Evolutionary conservation across 805 yeast genomes (phyloP), one percentile per base, ranked within the genome.

Genomic region (Kazachstania martiniae): DNA sequence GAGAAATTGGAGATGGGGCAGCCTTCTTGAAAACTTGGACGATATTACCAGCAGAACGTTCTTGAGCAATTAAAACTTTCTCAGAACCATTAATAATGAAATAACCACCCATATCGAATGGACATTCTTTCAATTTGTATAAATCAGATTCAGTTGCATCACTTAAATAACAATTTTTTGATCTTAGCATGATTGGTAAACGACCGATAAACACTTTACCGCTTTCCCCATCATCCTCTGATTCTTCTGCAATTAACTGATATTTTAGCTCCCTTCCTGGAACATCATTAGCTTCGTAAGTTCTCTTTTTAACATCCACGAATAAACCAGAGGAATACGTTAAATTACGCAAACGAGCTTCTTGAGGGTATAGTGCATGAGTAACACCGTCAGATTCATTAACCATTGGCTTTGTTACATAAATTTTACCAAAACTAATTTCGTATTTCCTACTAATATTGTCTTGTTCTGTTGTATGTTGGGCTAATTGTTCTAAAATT

Each of bases 351-450:
- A 91, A 69, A 49, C 99, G 74, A 6, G 98, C 97, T 59, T 91
- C 99, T 62, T 93, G 98, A 8, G 99, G 98, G 54, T 83, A 83
- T 77, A 91, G 76, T 10, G 94, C 93, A 51, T 86, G 89, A n/a
- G 97, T 89, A n/a, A 94, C 86, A 65, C 99, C 99, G 63, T 91
- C 99, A 12, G 97, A 95, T 65, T 91, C 99, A 14, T 97, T 93
- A 73, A 91, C 94, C 30, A 95, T 85, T 28, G 99, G 99, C 51
- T 87, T 82, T 17, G 97, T 86, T 45, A 91, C 76, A 61, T 82
- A 91, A 50, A 93, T 91, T 58, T 89, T 93, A 43, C 98, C 99
- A 62, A 91, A 91, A n/a, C 87, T 77, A 55, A 91, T 91, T 61
- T 89, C 96, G 51, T 86, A 93, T 44, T 96, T 74, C 62, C 86